Conservation (phyloP, 169 alveolate genomes). For the Eimeria brunetti region DNA sequence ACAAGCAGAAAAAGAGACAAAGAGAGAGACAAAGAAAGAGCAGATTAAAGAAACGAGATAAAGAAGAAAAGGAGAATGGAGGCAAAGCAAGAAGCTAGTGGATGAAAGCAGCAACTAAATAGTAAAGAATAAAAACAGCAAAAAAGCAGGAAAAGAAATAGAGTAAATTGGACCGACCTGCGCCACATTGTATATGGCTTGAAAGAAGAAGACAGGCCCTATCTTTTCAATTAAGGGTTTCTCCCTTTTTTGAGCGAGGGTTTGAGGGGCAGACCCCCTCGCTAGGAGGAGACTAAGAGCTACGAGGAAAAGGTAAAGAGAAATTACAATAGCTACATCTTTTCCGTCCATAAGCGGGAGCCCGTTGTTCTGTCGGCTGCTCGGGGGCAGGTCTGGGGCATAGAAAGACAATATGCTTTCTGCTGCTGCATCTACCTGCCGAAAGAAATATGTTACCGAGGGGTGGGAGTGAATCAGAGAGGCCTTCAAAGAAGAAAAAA, state of each 20-base stretch:
- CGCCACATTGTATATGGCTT: slow-evolving; percentile 21
- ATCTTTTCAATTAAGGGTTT: not conserved
- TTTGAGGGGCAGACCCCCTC: not conserved
- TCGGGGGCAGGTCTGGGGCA: slow-evolving; percentile 59
- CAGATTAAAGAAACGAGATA: too few relatives aligned
- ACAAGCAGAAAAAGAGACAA: too few relatives aligned
- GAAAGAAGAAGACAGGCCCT: slow-evolving; percentile 33
- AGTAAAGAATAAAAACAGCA: not conserved
- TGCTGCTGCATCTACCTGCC: slow-evolving; percentile 32
- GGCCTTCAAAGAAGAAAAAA: not conserved
- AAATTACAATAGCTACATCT: not conserved
- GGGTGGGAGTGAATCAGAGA: not conserved
- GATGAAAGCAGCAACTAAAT: too few relatives aligned
- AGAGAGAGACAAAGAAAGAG: too few relatives aligned
- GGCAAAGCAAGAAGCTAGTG: not conserved
- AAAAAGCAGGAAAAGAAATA: not conserved
- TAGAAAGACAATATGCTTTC: slow-evolving; percentile 13
- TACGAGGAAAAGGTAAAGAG: slow-evolving; percentile 19
- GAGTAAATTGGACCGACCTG: not conserved
- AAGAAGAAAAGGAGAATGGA: not conserved
- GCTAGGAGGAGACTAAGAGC: not conserved
- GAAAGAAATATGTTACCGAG: not conserved
- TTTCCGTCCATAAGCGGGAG: slow-evolving; percentile 55
- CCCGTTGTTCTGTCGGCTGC: slow-evolving; percentile 37
- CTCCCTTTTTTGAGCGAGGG: not conserved